These are phyloP conservation scores for Gossypium raimondii DNA, from an alignment of 345 rosid species.

Conservation along the genomic window DNA sequence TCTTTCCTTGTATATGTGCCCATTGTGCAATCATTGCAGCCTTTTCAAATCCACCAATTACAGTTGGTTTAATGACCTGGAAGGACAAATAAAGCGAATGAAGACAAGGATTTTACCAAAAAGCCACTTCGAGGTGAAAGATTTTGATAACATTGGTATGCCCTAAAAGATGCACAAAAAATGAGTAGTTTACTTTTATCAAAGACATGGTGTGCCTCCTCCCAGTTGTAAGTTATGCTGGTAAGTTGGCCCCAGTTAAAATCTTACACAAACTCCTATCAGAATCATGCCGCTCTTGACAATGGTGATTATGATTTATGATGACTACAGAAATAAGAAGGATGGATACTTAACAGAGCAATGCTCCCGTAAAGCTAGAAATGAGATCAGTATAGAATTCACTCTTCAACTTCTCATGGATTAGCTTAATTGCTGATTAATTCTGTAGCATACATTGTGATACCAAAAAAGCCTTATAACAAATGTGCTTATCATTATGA, in stretches of 20 bases:
- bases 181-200: background rate
- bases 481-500: background rate
- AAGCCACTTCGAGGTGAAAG: background rate
- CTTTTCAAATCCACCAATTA: conserved; percentile 85
- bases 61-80: conserved; percentile 89
- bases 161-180: background rate
- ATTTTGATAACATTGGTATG: background rate
- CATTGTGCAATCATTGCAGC: conserved; percentile 69
- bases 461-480: background rate
- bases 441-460: background rate
- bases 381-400: background rate
- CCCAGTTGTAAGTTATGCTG: background rate
- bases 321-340: background rate
- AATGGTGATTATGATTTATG: background rate
- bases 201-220: background rate
- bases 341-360: background rate
- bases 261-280: background rate
- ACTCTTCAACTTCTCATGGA: background rate
- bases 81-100: conserved; percentile 12
- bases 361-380: background rate
- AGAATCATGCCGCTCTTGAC: background rate
- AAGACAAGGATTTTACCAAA: conserved; percentile 11
- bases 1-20: conserved; percentile 81
- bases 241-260: background rate
- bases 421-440: background rate